Base-by-base conservation (phyloP, 2,329 filamentous ascomycete genomes). In the Cladosporium austrohemisphaericum region DNA sequence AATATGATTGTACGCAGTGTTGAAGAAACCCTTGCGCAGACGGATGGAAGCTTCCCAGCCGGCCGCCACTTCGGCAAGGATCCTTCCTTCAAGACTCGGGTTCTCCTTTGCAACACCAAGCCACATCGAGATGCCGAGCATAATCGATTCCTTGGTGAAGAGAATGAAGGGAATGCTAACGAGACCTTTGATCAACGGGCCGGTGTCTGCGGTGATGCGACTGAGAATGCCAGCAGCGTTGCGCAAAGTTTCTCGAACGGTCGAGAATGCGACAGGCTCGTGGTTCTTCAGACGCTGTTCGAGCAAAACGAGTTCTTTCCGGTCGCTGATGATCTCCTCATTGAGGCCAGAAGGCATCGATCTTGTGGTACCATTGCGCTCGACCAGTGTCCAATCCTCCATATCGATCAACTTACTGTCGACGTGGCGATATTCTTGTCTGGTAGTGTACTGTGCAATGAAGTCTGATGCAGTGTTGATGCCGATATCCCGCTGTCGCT, bases 51-150 rank as follows among this genome's bases (percentile, higher is more conserved):
- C 76, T 67, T 97, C 92, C 88, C 92, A 98, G 55, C 92, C 87
- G 63, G 93, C 86, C 8, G 86, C 85, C 59, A 97, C 88, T 65
- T 95, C 89, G 45, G 83, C 84, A 25, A 98, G 71, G 49, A 99
- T 82, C 53, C 90, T 84, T 7, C 92, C 80, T 67, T 95, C 90
- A 68, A 96, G 84, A 49, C 81, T 80, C 2, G 91, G 88, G 61
- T 95, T 97, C 66, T 98, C 93, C 60, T 97, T 93, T 62, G 97
- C 94, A 11, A 97, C 88, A 20, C 93, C 93, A 53, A 96, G 82
- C 93, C 93, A 99, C 5, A 98, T 74, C 3, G 93, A 96, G 28
- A 96, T 86, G 5, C 93, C 94, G 43, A 97, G 81, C 65, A 95
- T 95, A 65, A 98, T 93, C 2, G 91, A 93, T 62, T 95, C 87